Percentiles rank a stretch among this genome's conserved stretches.
These are phyloP conservation scores for Colletotrichum costaricense DNA, from an alignment of 2,329 filamentous ascomycete species.

Conservation along the genomic window DNA sequence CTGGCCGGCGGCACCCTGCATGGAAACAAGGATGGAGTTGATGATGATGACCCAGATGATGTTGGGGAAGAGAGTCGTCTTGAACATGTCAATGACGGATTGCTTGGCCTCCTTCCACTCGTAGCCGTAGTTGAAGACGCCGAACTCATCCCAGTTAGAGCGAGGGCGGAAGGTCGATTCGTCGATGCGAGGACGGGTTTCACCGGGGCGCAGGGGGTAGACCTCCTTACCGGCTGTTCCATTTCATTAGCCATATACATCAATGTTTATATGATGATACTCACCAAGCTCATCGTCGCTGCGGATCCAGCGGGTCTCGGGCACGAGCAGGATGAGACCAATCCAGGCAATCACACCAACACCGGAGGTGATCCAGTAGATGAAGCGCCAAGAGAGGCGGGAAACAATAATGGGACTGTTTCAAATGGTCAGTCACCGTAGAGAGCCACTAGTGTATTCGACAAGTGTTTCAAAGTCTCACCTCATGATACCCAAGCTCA, in stretches of 20 bases:
- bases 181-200: conserved; percentile 35
- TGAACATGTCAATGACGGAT: conserved; percentile 44
- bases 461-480: neutral
- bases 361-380: conserved; percentile 48
- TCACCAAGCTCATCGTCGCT: conserved; percentile 45
- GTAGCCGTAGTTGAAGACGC: conserved; percentile 45
- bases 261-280: neutral
- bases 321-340: conserved; percentile 46
- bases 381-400: conserved; percentile 46
- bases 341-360: conserved; percentile 47
- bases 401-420: conserved; percentile 43
- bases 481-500: conserved; percentile 42
- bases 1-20: conserved; percentile 43
- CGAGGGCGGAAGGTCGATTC: conserved; percentile 38
- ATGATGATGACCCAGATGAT: conserved; percentile 48
- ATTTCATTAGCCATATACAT: neutral
- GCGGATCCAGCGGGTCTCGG: conserved; percentile 49
- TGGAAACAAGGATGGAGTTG: conserved; percentile 46
- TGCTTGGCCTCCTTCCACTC: conserved; percentile 40
- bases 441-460: neutral
- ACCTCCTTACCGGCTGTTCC: conserved; percentile 35
- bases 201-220: conserved; percentile 34
- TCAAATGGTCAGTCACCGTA: neutral
- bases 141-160: conserved; percentile 46
- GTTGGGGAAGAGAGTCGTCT: conserved; percentile 48